Percentiles rank a stretch among this genome's conserved stretches.
These are phyloP conservation scores for Fusarium sterilihyphosum DNA, from an alignment of 2,329 filamentous ascomycete species.

Conservation along the genomic window DNA sequence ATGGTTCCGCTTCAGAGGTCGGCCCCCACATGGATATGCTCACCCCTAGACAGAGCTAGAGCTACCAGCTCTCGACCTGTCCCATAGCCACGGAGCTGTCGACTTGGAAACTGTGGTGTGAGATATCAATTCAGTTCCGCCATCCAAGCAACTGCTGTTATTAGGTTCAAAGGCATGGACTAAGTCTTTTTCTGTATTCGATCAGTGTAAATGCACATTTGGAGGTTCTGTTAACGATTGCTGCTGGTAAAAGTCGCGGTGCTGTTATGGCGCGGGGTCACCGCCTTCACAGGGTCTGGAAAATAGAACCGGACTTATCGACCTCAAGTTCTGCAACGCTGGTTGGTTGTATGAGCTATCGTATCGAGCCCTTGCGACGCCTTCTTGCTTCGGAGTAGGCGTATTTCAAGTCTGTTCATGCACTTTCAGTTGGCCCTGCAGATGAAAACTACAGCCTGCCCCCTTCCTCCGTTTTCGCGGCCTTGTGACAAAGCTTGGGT, in stretches of 20 bases:
- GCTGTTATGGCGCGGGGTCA: conserved; percentile 43
- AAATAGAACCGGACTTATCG: conserved; percentile 45
- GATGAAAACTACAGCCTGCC: neutral
- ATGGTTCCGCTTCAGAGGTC: neutral
- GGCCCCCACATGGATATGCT: conserved; percentile 32
- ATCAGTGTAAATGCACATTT: neutral
- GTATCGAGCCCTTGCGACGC: conserved; percentile 7
- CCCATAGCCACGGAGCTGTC: neutral
- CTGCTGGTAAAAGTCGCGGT: conserved; percentile 12
- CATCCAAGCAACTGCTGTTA: neutral
- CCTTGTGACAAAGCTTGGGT: conserved; percentile 11
- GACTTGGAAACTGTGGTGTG: neutral
- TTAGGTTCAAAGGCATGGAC: neutral
- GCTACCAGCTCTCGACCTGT: conserved; percentile 8
- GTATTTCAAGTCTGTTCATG: neutral
- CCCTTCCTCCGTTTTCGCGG: conserved; percentile 7
- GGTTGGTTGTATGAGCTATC: conserved; percentile 24
- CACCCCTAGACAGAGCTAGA: conserved; percentile 20
- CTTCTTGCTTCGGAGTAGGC: conserved; percentile 17
- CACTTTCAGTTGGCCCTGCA: conserved; percentile 8
- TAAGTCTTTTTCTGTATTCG: neutral
- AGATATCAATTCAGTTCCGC: neutral
- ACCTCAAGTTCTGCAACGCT: conserved; percentile 31
- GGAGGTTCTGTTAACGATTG: conserved; percentile 13
- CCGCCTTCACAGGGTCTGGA: conserved; percentile 40